phyloP scores from a whole-genome alignment of 495 filamentous ascomycete genomes.

The Daldinia childiae region DNA sequence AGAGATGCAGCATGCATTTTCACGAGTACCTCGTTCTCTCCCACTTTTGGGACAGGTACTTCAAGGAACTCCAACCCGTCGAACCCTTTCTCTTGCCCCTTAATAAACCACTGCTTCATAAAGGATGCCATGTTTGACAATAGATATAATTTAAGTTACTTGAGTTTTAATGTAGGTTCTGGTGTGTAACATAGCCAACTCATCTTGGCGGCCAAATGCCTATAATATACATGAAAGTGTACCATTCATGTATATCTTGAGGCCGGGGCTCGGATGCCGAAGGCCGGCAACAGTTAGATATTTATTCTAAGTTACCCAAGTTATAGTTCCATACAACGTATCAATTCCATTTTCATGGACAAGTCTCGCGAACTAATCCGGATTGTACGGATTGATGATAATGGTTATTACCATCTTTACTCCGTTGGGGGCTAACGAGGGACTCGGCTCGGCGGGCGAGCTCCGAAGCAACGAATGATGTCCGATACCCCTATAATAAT shows the following conservation, averaged over 20 bases:
- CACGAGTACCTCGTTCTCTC: constrained; percentile 79
- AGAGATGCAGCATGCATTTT: constrained; percentile 78
- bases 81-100: constrained; percentile 64
- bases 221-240: not conserved
- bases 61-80: constrained; percentile 67
- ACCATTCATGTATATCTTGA: not conserved
- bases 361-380: too few relatives aligned
- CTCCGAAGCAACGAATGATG: not conserved
- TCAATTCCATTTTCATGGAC: not conserved
- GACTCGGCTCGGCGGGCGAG: not conserved
- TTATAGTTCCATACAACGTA: not conserved
- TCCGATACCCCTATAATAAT: too few relatives aligned
- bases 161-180: not conserved
- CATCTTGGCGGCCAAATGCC: not conserved
- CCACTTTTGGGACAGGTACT: constrained; percentile 65
- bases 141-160: not conserved
- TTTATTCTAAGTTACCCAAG: not conserved
- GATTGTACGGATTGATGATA: not conserved
- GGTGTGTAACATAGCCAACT: not conserved
- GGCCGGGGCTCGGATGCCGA: not conserved
- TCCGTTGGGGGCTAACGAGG: not conserved
- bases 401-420: not conserved
- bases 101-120: constrained; percentile 73
- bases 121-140: constrained; percentile 45
- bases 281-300: not conserved